phyloP scores from a whole-genome alignment of 2,329 filamentous ascomycete species.

The Monilinia polystroma region DNA sequence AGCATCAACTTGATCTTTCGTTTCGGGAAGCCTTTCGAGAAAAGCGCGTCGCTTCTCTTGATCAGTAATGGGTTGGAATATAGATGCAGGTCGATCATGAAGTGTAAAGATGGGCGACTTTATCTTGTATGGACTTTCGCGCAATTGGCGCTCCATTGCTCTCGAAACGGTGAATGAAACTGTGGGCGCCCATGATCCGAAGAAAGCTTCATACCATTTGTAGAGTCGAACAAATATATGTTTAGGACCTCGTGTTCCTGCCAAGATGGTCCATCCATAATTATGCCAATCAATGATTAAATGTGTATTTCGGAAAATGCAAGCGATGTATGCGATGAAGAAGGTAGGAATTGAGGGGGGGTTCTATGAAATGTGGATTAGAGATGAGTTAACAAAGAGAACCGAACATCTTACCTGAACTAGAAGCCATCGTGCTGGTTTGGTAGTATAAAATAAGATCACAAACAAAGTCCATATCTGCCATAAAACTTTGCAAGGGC shows the following conservation, averaged over 20 bases:
- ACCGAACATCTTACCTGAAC: constrained; percentile 45
- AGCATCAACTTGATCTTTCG: constrained; percentile 56
- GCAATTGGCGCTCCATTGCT: constrained; percentile 78
- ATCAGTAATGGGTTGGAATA: constrained; percentile 70
- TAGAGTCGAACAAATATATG: constrained; percentile 79
- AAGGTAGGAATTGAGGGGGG: constrained; percentile 93
- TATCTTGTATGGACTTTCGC: constrained; percentile 61
- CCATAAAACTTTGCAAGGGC: constrained; percentile 81
- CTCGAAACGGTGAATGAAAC: constrained; percentile 85
- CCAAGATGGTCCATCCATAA: constrained; percentile 93
- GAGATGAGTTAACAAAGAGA: neutral
- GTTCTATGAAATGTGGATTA: constrained; percentile 60
- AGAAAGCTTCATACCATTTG: constrained; percentile 70
- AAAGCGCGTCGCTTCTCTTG: constrained; percentile 53
- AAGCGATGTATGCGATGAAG: constrained; percentile 69
- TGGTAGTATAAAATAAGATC: constrained; percentile 70
- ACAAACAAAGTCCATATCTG: constrained; percentile 72
- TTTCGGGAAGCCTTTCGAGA: constrained; percentile 64
- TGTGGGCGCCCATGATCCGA: constrained; percentile 65
- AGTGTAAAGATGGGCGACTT: constrained; percentile 65
- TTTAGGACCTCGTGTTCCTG: constrained; percentile 52
- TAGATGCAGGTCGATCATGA: constrained; percentile 80
- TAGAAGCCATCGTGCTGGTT: constrained; percentile 79
- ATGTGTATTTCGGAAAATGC: constrained; percentile 73
- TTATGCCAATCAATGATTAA: constrained; percentile 98